Evolutionary conservation across 352 stramenopile species (phyloP).

Genomic region (Phytophthora sojae): DNA sequence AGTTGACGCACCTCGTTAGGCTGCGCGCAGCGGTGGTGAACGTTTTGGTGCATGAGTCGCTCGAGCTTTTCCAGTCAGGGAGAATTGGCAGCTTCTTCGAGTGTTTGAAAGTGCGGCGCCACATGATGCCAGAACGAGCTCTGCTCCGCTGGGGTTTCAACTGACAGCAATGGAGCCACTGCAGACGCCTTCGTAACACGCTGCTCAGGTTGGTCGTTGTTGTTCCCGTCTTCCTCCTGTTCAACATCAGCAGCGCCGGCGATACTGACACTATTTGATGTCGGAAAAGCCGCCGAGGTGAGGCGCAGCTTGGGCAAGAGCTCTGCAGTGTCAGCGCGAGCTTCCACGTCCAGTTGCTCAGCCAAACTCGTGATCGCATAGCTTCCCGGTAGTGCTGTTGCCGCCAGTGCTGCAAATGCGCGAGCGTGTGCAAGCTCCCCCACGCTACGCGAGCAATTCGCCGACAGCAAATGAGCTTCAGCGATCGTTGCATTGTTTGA

Average conservation of each 20-base stretch:
- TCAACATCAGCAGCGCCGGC: neutral
- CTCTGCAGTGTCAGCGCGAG: conserved; percentile 9
- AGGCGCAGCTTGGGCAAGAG: conserved; percentile 27
- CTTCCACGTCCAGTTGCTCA: conserved; percentile 46
- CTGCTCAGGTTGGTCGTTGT: conserved; percentile 38
- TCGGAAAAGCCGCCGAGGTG: conserved; percentile 18
- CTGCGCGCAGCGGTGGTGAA: conserved; percentile 62
- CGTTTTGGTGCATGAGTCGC: conserved; percentile 59
- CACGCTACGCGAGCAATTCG: conserved; percentile 51
- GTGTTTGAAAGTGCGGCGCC: conserved; percentile 24
- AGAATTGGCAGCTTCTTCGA: conserved; percentile 39
- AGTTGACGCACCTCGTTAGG: conserved; percentile 39
- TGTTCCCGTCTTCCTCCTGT: conserved; percentile 31
- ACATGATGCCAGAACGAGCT: conserved; percentile 33
- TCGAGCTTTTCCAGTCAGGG: conserved; percentile 51
- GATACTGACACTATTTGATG: neutral
- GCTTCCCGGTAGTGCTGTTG: too few relatives aligned
- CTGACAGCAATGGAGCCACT: neutral
- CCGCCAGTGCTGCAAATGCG: conserved; percentile 26
- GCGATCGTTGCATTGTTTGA: conserved; percentile 32
- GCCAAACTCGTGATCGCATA: conserved; percentile 39
- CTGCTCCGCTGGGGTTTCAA: conserved; percentile 6
- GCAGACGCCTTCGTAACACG: neutral
- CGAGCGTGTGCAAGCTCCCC: conserved; percentile 42
- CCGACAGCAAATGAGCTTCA: conserved; percentile 44